These are phyloP conservation scores for Aspergillus costaricaensis DNA, from an alignment of 2,329 filamentous ascomycete genomes.

Conservation along the genomic window DNA sequence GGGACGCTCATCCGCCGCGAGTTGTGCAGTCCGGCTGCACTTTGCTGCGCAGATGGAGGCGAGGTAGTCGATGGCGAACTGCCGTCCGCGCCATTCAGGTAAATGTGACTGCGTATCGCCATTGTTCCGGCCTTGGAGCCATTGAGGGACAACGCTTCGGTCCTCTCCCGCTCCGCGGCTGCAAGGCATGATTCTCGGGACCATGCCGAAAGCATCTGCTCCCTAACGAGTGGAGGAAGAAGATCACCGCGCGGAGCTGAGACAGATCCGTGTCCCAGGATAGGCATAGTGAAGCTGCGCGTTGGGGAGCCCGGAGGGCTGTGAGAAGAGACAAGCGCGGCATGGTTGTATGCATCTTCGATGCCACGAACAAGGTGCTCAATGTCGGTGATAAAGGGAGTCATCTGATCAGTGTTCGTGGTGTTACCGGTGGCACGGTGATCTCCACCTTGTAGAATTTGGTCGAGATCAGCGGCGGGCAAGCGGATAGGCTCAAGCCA, in stretches of 20 bases:
- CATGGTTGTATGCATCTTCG: constrained; percentile 68
- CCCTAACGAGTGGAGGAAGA: constrained; percentile 67
- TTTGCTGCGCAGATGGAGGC: constrained; percentile 22
- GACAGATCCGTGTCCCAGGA: constrained; percentile 53
- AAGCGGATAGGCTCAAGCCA: constrained; percentile 77
- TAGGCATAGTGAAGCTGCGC: constrained; percentile 63
- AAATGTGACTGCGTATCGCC: constrained; percentile 30
- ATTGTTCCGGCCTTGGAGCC: constrained; percentile 69
- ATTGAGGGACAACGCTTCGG: constrained; percentile 71
- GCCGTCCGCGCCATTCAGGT: constrained; percentile 33
- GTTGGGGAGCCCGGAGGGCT: constrained; percentile 72
- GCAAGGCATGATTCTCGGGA: constrained; percentile 72
- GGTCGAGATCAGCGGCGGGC: constrained; percentile 66
- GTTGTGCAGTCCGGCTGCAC: constrained; percentile 32
- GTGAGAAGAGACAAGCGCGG: constrained; percentile 62
- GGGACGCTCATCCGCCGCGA: constrained; percentile 41
- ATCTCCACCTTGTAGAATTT: constrained; percentile 58
- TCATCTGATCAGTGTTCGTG: constrained; percentile 54
- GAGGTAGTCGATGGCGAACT: constrained; percentile 35
- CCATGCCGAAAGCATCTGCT: constrained; percentile 80
- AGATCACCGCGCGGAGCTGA: constrained; percentile 49
- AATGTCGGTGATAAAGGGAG: constrained; percentile 71
- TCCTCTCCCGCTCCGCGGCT: constrained; percentile 64
- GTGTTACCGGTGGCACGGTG: constrained; percentile 32
- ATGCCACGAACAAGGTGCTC: constrained; percentile 72